These are phyloP conservation scores for Mycotypha africana DNA, from an alignment of 371 early-diverging fungal genomes.

Conservation along the genomic window DNA sequence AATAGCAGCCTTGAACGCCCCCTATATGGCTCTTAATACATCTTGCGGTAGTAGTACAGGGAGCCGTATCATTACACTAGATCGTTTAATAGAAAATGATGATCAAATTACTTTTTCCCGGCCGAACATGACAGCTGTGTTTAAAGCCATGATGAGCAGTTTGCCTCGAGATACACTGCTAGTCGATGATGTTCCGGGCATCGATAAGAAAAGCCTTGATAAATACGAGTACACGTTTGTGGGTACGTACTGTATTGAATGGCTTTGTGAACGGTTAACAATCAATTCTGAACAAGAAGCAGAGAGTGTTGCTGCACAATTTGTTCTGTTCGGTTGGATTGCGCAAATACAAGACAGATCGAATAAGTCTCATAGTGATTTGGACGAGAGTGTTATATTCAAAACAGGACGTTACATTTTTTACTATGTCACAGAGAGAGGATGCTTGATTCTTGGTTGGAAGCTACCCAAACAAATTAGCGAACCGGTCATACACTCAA, in stretches of 20 bases:
- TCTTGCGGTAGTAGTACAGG: constrained; percentile 1
- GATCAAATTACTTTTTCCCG: constrained; percentile 40
- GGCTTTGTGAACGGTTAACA: constrained; percentile 57
- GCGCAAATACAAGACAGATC: constrained; percentile 44
- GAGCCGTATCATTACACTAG: constrained; percentile 18
- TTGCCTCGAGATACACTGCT: constrained; percentile 29
- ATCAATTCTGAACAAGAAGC: constrained; percentile 59
- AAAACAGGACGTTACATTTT: constrained; percentile 39
- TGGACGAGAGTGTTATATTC: constrained; percentile 26
- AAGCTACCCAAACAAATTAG: too few species aligned
- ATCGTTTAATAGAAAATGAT: constrained; percentile 27
- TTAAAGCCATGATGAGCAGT: constrained; percentile 53
- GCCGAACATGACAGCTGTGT: constrained; percentile 47
- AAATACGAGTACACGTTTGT: constrained; percentile 27
- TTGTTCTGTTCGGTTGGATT: constrained; percentile 58
- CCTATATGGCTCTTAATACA: constrained; percentile 4
- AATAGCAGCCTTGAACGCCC: constrained; percentile 11
- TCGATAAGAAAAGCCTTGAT: constrained; percentile 15
- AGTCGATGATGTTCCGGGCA: constrained; percentile 39
- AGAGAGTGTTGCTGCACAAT: constrained; percentile 46
- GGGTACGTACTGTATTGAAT: constrained; percentile 42
- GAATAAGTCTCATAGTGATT: constrained; percentile 16
- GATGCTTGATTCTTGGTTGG: constrained; percentile 54
- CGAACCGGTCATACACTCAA: too few species aligned
- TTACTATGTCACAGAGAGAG: constrained; percentile 57